These are phyloP conservation scores for Tolypocladium guangdongense DNA, from an alignment of 2,329 filamentous ascomycete species.

Conservation along the genomic window DNA sequence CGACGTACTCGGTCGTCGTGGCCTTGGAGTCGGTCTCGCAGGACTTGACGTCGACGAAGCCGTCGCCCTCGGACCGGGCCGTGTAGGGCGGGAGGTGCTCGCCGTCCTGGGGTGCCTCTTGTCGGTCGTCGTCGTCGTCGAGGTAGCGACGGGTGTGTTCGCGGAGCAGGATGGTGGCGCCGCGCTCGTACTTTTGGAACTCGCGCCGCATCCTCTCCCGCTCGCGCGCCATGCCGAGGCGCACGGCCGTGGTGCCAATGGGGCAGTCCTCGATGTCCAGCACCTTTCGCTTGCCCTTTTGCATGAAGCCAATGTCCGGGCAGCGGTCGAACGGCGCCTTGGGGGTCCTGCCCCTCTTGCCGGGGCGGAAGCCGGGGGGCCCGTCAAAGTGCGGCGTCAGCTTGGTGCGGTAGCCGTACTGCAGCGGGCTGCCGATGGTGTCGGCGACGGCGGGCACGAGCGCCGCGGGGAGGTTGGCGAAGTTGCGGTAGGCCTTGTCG, in stretches of 20 bases:
- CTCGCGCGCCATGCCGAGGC: conserved; percentile 68
- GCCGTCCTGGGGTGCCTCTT: conserved; percentile 11
- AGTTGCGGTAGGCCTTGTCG: conserved; percentile 85
- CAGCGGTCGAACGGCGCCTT: conserved; percentile 42
- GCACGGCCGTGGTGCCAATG: conserved; percentile 79
- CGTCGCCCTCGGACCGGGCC: conserved; percentile 37
- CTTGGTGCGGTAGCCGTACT: conserved; percentile 94
- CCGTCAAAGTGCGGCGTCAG: conserved; percentile 92
- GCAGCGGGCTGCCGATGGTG: conserved; percentile 80
- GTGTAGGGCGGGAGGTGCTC: conserved; percentile 19
- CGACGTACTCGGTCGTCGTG: conserved; percentile 79
- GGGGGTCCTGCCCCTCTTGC: conserved; percentile 39
- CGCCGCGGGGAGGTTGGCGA: conserved; percentile 69
- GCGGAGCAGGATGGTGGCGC: conserved; percentile 79
- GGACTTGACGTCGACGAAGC: conserved; percentile 67
- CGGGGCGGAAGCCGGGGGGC: conserved; percentile 44
- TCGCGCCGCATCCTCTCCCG: conserved; percentile 63
- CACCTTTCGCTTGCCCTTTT: conserved; percentile 67
- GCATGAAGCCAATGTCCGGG: conserved; percentile 82
- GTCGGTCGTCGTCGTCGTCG: conserved; percentile 29
- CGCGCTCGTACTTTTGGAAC: conserved; percentile 60
- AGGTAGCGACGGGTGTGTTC: conserved; percentile 66
- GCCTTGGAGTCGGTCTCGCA: conserved; percentile 82
- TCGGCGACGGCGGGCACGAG: conserved; percentile 66
- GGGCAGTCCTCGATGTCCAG: conserved; percentile 97